Evolutionary conservation across 140 eudicot genomes (phyloP).

Genomic region (Stevia rebaudiana): DNA sequence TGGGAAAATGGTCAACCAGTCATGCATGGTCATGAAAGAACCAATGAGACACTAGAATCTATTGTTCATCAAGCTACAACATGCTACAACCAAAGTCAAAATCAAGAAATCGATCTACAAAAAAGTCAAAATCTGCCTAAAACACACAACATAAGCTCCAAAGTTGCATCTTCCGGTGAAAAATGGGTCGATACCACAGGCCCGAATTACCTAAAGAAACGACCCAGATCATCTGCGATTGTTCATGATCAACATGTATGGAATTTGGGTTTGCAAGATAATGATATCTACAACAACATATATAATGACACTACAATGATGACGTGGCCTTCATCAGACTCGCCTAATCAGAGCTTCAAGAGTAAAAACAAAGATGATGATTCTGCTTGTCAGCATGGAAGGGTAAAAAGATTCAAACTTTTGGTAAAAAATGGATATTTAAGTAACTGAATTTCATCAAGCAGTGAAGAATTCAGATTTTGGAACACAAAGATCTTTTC

Average conservation of each 20-base stretch:
- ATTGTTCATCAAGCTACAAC: slow-evolving; percentile 72
- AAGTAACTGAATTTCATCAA: neutral
- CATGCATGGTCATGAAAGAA: slow-evolving; percentile 45
- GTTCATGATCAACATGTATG: too few relatives aligned
- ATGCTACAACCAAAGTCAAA: slow-evolving; percentile 32
- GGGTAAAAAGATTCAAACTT: slow-evolving; percentile 30
- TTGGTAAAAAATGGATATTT: neutral
- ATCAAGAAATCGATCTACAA: slow-evolving; percentile 22
- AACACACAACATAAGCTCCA: slow-evolving; percentile 23
- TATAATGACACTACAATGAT: slow-evolving; percentile 51
- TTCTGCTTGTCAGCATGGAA: slow-evolving; percentile 45
- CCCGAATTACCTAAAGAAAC: slow-evolving; percentile 40
- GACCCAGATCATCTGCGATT: slow-evolving; percentile 29
- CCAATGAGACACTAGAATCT: slow-evolving; percentile 65
- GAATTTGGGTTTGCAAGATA: too few relatives aligned
- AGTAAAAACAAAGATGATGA: slow-evolving; percentile 57
- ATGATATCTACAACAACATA: slow-evolving; percentile 33
- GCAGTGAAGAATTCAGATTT: neutral
- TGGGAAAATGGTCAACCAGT: slow-evolving; percentile 72
- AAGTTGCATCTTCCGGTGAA: slow-evolving; percentile 36
- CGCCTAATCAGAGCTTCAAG: slow-evolving; percentile 51
- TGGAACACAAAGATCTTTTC: neutral
- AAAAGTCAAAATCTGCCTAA: slow-evolving; percentile 18
- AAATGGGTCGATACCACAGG: slow-evolving; percentile 30
- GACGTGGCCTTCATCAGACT: slow-evolving; percentile 78